These are phyloP conservation scores for Colletotrichum horii DNA, from an alignment of 2,329 filamentous ascomycete species.

Conservation along the genomic window DNA sequence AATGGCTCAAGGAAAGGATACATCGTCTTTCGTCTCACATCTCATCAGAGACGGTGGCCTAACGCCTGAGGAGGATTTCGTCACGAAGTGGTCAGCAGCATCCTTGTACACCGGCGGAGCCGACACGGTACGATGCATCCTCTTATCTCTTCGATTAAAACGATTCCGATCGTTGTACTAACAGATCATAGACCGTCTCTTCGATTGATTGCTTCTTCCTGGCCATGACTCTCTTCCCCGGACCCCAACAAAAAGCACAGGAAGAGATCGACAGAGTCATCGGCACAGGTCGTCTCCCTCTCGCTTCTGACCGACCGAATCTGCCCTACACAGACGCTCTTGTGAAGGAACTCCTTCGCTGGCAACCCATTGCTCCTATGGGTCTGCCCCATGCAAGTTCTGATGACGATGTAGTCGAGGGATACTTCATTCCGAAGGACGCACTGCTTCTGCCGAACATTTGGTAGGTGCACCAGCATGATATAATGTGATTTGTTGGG, in stretches of 20 bases:
- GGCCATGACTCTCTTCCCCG: conserved; percentile 50
- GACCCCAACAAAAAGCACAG: conserved; percentile 49
- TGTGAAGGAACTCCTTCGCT: conserved; percentile 61
- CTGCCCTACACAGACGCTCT: conserved; percentile 60
- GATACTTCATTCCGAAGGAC: conserved; percentile 18
- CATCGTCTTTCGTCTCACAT: conserved; percentile 5
- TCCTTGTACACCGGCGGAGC: conserved; percentile 20
- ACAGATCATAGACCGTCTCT: conserved; percentile 28
- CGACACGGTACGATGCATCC: conserved; percentile 23
- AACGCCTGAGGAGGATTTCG: not conserved
- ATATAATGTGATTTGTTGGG: rapidly evolving
- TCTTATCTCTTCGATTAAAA: not conserved
- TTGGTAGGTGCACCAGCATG: conserved; percentile 38
- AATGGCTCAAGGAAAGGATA: conserved; percentile 5
- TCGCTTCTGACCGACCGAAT: conserved; percentile 49
- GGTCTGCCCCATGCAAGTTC: conserved; percentile 41
- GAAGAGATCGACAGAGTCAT: conserved; percentile 58
- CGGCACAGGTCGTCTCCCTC: conserved; percentile 50
- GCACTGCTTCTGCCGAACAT: conserved; percentile 26
- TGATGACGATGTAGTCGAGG: conserved; percentile 19
- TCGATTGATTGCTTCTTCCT: conserved; percentile 48
- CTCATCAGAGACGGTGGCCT: not conserved
- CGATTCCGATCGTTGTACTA: not conserved
- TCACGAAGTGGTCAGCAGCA: conserved; percentile 11
- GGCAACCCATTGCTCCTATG: conserved; percentile 58